phyloP scores from a whole-genome alignment of 129 eudicot genomes.

The Tagetes erecta region DNA sequence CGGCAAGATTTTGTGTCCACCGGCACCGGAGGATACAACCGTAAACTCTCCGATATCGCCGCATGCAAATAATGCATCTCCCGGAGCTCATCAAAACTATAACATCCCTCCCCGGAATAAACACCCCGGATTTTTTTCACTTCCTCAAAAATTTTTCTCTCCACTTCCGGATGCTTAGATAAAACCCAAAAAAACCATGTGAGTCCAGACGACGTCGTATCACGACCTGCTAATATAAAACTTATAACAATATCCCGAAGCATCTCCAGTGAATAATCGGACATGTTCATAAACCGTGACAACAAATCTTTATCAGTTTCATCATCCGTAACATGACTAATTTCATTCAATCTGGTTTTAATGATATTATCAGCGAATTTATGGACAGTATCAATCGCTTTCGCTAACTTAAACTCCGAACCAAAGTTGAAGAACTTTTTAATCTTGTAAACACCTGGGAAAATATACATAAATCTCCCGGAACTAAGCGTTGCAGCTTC shows the following conservation, averaged over 20 bases:
- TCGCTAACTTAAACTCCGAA: slow-evolving; percentile 42
- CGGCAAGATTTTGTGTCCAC: slow-evolving; percentile 57
- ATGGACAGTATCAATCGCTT: slow-evolving; percentile 51
- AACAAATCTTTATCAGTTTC: slow-evolving; percentile 55
- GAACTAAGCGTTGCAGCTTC: slow-evolving; percentile 61
- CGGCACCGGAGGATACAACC: slow-evolving; percentile 85
- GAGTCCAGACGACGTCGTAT: slow-evolving; percentile 69
- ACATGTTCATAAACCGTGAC: slow-evolving; percentile 52
- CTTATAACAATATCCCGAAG: slow-evolving; percentile 60
- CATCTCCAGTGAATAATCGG: slow-evolving; percentile 44
- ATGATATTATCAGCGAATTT: slow-evolving; percentile 64
- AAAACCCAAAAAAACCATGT: slow-evolving; percentile 76
- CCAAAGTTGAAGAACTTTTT: slow-evolving; percentile 54
- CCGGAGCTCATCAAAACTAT: slow-evolving; percentile 56
- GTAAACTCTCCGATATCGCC: slow-evolving; percentile 61
- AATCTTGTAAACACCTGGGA: slow-evolving; percentile 30
- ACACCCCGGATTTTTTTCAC: slow-evolving; percentile 24
- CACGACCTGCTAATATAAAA: slow-evolving; percentile 74
- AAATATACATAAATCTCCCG: slow-evolving; percentile 55
- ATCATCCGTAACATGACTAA: neutral
- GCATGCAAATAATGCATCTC: slow-evolving; percentile 80
- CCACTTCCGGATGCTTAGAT: slow-evolving; percentile 42
- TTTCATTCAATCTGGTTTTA: slow-evolving; percentile 42
- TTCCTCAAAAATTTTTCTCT: slow-evolving; percentile 50
- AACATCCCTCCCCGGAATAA: slow-evolving; percentile 28